Percentiles rank a stretch among this genome's conserved stretches.
phyloP scores from a whole-genome alignment of 768 basidiomycete species.

The Agrocybe chaxingu region DNA sequence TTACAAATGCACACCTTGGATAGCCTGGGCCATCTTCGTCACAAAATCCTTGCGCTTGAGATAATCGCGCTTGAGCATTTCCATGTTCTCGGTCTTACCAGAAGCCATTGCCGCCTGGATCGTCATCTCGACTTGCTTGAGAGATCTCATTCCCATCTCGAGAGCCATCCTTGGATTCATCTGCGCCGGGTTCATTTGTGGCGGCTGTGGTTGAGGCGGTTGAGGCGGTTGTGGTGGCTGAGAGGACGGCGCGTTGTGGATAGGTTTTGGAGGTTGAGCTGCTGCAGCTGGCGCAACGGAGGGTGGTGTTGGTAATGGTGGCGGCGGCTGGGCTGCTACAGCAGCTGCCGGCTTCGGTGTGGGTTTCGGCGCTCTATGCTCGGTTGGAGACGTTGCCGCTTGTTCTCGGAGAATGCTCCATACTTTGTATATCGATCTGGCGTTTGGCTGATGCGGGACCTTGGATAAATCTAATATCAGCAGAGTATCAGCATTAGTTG shows the following conservation, averaged over 20 bases:
- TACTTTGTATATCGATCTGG: constrained; percentile 29
- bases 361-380: constrained; percentile 18
- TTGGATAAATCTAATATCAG: constrained; percentile 10
- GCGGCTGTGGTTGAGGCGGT: neutral
- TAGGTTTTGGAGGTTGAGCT: constrained; percentile 17
- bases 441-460: constrained; percentile 36
- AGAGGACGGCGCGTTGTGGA: neutral
- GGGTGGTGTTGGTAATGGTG: constrained; percentile 11
- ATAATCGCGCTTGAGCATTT: no score
- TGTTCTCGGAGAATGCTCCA: constrained; percentile 42
- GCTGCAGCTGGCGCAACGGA: constrained; percentile 1
- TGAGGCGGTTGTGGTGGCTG: constrained; percentile 8
- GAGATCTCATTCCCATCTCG: no score
- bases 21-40: no score
- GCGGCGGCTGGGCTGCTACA: constrained; percentile 16
- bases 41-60: no score
- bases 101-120: no score
- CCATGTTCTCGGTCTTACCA: no score
- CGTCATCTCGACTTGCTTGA: no score
- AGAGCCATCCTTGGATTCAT: no score
- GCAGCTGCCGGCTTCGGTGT: constrained; percentile 12
- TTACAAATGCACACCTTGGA: no score
- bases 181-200: no score
- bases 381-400: constrained; percentile 35
- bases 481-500: neutral